These are phyloP conservation scores for Magnaporthales sp. DNA, from an alignment of 2,329 filamentous ascomycete species.

Conservation along the genomic window DNA sequence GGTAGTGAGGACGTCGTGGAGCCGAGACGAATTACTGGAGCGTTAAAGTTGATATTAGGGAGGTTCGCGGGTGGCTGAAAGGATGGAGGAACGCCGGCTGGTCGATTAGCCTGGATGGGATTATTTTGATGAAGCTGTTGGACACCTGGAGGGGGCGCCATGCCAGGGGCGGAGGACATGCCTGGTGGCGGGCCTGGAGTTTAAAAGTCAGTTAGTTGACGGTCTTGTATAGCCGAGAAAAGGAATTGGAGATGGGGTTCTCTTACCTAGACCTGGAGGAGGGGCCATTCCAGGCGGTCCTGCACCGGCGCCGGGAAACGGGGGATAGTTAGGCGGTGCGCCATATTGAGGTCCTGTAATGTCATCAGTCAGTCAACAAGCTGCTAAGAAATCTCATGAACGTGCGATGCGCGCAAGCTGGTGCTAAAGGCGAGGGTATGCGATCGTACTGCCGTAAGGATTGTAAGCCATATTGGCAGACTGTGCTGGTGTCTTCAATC, in stretches of 20 bases:
- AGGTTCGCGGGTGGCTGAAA: conserved; percentile 88
- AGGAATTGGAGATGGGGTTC: not conserved
- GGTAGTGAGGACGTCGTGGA: conserved; percentile 53
- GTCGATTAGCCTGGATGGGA: conserved; percentile 67
- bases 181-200: conserved; percentile 63
- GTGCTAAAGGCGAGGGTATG: not conserved
- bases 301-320: conserved; percentile 52
- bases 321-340: conserved; percentile 63
- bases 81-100: conserved; percentile 68
- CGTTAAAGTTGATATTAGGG: conserved; percentile 97
- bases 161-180: conserved; percentile 73
- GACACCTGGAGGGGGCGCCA: conserved; percentile 69
- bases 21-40: conserved; percentile 88
- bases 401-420: not conserved
- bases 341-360: conserved; percentile 51
- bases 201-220: conserved; percentile 10
- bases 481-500: not conserved
- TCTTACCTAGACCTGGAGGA: conserved; percentile 71
- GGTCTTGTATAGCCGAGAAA: conserved; percentile 8
- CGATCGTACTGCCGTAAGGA: conserved; percentile 44
- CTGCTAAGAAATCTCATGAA: too few relatives aligned
- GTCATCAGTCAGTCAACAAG: not conserved
- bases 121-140: conserved; percentile 38
- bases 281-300: conserved; percentile 60
- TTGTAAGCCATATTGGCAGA: conserved; percentile 45